Evolutionary conservation across 1,139 yeast species (phyloP).

Genomic region (Saccharomycopsis hybrid): DNA sequence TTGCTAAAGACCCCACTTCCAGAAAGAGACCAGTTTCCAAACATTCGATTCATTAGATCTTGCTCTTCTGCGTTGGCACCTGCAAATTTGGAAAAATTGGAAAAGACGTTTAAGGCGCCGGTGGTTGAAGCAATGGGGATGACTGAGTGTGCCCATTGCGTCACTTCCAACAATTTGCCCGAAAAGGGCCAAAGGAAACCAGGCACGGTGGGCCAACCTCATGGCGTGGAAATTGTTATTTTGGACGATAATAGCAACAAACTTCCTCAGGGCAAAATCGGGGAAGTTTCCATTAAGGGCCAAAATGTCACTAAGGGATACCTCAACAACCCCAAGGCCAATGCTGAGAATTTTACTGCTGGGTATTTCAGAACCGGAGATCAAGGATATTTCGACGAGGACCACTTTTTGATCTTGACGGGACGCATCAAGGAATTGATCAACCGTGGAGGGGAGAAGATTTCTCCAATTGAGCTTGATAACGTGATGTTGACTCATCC

Average conservation of each 20-base stretch:
- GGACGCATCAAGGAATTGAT: conserved; percentile 65
- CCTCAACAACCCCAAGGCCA: conserved; percentile 61
- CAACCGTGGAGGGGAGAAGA: conserved; percentile 66
- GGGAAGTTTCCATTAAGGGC: conserved; percentile 63
- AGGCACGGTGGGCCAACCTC: conserved; percentile 62
- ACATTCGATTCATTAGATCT: conserved; percentile 57
- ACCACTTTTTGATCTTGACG: conserved; percentile 51
- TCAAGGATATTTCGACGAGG: conserved; percentile 55
- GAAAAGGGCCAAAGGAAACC: conserved; percentile 52
- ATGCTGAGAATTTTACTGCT: conserved; percentile 51
- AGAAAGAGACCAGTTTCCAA: conserved; percentile 32
- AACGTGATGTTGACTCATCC: conserved; percentile 50
- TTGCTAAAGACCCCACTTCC: conserved; percentile 47
- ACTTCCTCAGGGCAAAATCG: conserved; percentile 43
- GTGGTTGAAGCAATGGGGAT: conserved; percentile 72
- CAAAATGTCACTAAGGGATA: conserved; percentile 65
- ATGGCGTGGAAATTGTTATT: conserved; percentile 53
- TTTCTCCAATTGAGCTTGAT: conserved; percentile 61
- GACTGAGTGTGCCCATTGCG: conserved; percentile 70
- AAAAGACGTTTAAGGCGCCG: conserved; percentile 50
- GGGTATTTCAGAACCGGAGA: conserved; percentile 71
- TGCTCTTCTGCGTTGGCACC: conserved; percentile 67
- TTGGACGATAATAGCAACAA: conserved; percentile 40
- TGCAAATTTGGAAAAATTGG: conserved; percentile 48
- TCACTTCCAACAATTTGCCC: conserved; percentile 62